Conservation (phyloP, 2,329 filamentous ascomycete species). For the Neofusicoccum sp. region DNA sequence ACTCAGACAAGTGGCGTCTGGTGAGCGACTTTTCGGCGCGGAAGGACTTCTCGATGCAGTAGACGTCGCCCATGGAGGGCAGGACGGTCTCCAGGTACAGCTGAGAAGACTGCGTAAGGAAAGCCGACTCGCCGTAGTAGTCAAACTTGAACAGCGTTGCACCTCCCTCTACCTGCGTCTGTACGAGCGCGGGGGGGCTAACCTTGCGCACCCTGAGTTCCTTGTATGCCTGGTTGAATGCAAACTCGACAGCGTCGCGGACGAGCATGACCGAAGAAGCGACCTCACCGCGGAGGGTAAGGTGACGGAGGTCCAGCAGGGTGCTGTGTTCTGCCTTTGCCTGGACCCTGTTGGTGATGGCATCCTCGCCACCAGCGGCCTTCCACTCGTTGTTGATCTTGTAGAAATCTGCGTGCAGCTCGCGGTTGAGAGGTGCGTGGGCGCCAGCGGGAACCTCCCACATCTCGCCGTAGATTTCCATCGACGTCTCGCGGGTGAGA, state of each 20-base stretch:
- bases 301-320: conserved; percentile 79
- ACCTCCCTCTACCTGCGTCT: conserved; percentile 93
- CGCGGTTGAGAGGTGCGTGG: conserved; percentile 79
- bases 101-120: conserved; percentile 95
- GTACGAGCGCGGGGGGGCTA: conserved; percentile 85
- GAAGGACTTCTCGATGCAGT: conserved; percentile 98
- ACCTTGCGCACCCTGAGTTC: conserved; percentile 80
- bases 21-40: conserved; percentile 96
- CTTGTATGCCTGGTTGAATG: conserved; percentile 78
- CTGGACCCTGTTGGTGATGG: conserved; percentile 82
- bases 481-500: conserved; percentile 83
- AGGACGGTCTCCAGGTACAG: conserved; percentile 96
- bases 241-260: conserved; percentile 76
- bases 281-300: conserved; percentile 81
- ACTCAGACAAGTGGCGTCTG: conserved; percentile 91
- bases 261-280: conserved; percentile 87
- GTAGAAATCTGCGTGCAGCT: conserved; percentile 90
- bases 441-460: conserved; percentile 76
- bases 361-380: conserved; percentile 84
- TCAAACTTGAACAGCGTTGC: conserved; percentile 86
- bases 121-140: conserved; percentile 89
- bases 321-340: conserved; percentile 70
- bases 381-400: conserved; percentile 67
- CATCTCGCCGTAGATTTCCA: conserved; percentile 83
- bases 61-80: conserved; percentile 89